Percentiles rank a stretch among this genome's conserved stretches.
Evolutionary conservation across 306 rosid genomes (phyloP).

Genomic region (Prunus mume): DNA sequence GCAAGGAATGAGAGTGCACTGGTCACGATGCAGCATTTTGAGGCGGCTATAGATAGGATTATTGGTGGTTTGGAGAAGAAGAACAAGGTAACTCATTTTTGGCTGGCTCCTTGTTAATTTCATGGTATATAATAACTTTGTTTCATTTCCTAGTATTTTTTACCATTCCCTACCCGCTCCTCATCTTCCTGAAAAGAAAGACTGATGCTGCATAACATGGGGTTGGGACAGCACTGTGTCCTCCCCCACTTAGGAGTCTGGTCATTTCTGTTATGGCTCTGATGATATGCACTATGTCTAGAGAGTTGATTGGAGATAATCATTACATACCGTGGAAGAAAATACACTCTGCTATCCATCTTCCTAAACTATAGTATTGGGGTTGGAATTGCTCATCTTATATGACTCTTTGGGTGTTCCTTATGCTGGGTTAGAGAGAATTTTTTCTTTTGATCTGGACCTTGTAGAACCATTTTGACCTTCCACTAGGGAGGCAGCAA

Average conservation of each 20-base stretch:
- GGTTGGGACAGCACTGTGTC: neutral
- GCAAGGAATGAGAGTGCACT: constrained; percentile 62
- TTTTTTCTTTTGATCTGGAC: neutral
- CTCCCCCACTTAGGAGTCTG: neutral
- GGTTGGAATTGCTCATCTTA: neutral
- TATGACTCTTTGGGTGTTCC: neutral
- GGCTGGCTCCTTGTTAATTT: neutral
- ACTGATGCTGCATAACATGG: neutral
- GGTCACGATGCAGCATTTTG: constrained; percentile 79
- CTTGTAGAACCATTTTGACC: neutral
- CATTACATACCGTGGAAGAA: neutral
- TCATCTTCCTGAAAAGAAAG: neutral
- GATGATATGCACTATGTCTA: neutral
- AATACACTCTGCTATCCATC: neutral
- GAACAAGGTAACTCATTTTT: constrained; percentile 59
- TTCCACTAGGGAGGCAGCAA: neutral
- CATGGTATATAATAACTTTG: neutral
- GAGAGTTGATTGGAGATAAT: constrained; percentile 1
- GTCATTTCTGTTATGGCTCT: neutral
- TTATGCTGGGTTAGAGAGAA: neutral
- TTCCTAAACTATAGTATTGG: neutral
- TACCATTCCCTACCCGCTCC: neutral
- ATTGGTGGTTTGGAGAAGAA: constrained; percentile 98
- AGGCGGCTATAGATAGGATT: constrained; percentile 87
- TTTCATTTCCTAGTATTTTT: neutral